Percentiles rank a stretch among this genome's conserved stretches.
phyloP scores from a whole-genome alignment of 164 flowering plant species.

The Macadamia tetraphylla region DNA sequence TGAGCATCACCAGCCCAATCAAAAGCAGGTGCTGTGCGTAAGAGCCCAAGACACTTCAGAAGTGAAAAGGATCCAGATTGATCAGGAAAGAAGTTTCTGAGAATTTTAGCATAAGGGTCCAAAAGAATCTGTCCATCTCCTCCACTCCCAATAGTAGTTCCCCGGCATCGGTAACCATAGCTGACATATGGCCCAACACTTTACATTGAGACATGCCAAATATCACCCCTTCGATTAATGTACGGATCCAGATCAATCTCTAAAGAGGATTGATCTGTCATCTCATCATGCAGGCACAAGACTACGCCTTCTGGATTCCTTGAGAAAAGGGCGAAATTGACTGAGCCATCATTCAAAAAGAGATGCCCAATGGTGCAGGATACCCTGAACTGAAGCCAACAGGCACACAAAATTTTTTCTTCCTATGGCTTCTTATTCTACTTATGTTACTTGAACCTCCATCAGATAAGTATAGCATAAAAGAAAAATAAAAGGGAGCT shows the following conservation, averaged over 20 bases:
- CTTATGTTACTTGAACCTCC: slow-evolving; percentile 17
- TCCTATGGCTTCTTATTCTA: slow-evolving; percentile 54
- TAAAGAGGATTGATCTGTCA: slow-evolving; percentile 45
- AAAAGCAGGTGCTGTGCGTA: slow-evolving; percentile 49
- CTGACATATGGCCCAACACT: slow-evolving; percentile 33
- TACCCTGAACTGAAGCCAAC: slow-evolving; percentile 67
- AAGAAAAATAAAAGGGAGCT: slow-evolving; percentile 71
- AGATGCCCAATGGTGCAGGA: slow-evolving; percentile 74
- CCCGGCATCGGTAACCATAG: slow-evolving; percentile 70
- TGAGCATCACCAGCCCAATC: slow-evolving; percentile 74
- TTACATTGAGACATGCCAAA: slow-evolving; percentile 84
- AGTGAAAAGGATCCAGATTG: slow-evolving; percentile 20
- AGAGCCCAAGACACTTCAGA: slow-evolving; percentile 1
- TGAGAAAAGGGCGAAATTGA: slow-evolving; percentile 74
- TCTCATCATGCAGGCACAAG: slow-evolving; percentile 70
- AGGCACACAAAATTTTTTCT: slow-evolving; percentile 66
- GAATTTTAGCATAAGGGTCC: slow-evolving; percentile 83
- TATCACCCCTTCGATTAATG: slow-evolving; percentile 76
- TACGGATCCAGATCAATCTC: slow-evolving; percentile 94
- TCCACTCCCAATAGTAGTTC: slow-evolving; percentile 16
- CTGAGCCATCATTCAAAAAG: slow-evolving; percentile 56
- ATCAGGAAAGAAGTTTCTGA: slow-evolving; percentile 21
- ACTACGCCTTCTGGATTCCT: slow-evolving; percentile 52
- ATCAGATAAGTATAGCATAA: slow-evolving; percentile 33
- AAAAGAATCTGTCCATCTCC: slow-evolving; percentile 33